Conservation (phyloP, 2,329 filamentous ascomycete species). For the Simplicillium aogashimaense region DNA sequence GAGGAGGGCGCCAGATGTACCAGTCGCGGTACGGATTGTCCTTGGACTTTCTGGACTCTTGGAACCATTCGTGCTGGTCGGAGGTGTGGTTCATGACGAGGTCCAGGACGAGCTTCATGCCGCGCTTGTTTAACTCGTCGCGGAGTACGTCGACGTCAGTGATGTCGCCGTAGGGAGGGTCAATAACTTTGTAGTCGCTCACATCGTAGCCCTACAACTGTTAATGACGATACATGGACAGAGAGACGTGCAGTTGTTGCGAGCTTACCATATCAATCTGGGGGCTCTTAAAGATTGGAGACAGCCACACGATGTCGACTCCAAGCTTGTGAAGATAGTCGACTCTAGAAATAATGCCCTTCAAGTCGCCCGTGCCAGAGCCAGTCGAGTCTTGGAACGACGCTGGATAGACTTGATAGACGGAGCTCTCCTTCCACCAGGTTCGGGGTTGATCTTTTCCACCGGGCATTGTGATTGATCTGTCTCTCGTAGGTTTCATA, state of each 20-base stretch:
- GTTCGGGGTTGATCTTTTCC: slow-evolving; percentile 15
- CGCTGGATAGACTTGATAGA: slow-evolving; percentile 55
- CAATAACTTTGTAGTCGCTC: slow-evolving; percentile 56
- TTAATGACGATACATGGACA: not conserved
- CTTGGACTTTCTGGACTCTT: slow-evolving; percentile 42
- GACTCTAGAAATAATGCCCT: slow-evolving; percentile 45
- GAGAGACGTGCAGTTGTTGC: not conserved
- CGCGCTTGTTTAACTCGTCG: slow-evolving; percentile 46
- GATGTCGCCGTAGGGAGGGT: slow-evolving; percentile 57
- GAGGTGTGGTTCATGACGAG: slow-evolving; percentile 65
- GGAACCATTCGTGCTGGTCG: slow-evolving; percentile 48
- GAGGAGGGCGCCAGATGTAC: slow-evolving; percentile 57
- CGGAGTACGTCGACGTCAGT: slow-evolving; percentile 56
- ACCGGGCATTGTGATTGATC: slow-evolving; percentile 3
- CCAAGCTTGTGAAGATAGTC: slow-evolving; percentile 46
- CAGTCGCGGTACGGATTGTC: slow-evolving; percentile 46
- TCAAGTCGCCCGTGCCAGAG: slow-evolving; percentile 45
- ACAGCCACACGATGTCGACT: slow-evolving; percentile 48
- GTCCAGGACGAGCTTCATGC: slow-evolving; percentile 63
- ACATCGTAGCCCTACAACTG: slow-evolving; percentile 53
- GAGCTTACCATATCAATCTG: slow-evolving; percentile 50
- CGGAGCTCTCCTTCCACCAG: slow-evolving; percentile 52
- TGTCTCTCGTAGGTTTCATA: not conserved
- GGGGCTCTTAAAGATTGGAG: slow-evolving; percentile 38
- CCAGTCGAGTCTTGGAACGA: slow-evolving; percentile 50